phyloP scores from a whole-genome alignment of 352 stramenopile species.

The Globisporangium spiculum region DNA sequence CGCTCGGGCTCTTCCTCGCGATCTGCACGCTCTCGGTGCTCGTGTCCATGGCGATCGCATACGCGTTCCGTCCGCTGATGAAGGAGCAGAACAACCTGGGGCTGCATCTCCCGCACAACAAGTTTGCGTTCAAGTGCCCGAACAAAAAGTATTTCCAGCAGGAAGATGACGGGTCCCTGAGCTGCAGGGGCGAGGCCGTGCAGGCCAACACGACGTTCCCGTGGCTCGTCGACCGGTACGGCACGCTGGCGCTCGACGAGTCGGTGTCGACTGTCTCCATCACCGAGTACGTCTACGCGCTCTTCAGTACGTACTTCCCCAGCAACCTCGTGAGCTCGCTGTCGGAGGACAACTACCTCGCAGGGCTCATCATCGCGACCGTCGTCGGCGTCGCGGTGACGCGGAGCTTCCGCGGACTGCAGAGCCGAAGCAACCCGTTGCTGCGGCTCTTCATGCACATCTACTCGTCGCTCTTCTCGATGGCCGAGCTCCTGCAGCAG shows the following conservation, averaged over 20 bases:
- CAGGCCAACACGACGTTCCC: constrained; percentile 48
- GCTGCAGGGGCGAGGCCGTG: constrained; percentile 31
- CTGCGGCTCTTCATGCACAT: constrained; percentile 58
- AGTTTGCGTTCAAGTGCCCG: constrained; percentile 60
- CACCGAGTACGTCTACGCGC: constrained; percentile 39
- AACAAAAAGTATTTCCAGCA: constrained; percentile 49
- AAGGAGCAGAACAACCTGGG: constrained; percentile 29
- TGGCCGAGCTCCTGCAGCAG: constrained; percentile 58
- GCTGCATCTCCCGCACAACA: constrained; percentile 25
- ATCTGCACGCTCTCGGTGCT: constrained; percentile 27
- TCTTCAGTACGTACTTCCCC: constrained; percentile 46
- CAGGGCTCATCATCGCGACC: constrained; percentile 45
- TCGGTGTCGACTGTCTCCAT: constrained; percentile 37
- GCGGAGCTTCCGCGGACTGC: constrained; percentile 17
- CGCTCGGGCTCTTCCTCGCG: constrained; percentile 32
- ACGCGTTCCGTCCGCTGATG: constrained; percentile 31
- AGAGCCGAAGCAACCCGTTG: constrained; percentile 50
- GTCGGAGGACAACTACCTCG: constrained; percentile 37
- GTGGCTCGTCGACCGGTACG: constrained; percentile 43
- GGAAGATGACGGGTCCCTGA: constrained; percentile 19
- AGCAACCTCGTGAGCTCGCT: constrained; percentile 48
- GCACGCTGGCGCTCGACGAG: constrained; percentile 39
- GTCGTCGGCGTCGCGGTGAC: constrained; percentile 18
- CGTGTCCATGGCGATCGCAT: constrained; percentile 28
- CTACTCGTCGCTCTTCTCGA: constrained; percentile 53